Base-by-base conservation (phyloP, 164 flowering plant species). In the Sextonia rubra region DNA sequence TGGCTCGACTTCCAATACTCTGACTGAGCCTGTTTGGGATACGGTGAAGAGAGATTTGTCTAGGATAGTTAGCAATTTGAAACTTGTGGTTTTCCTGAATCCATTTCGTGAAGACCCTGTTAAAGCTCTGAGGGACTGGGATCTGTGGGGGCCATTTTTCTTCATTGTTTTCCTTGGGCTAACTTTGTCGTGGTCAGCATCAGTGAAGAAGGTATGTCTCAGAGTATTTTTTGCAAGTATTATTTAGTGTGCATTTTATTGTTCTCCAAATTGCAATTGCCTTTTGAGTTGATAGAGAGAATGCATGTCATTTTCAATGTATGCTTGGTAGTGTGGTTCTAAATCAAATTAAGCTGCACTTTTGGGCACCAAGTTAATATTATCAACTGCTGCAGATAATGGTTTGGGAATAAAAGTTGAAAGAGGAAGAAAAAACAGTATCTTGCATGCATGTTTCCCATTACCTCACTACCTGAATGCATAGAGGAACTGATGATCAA, bases 91-190 rank as follows among this genome's bases (percentile, higher is more conserved):
- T 72, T 95, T 95, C 66, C 99, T 98, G 0, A 95, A 95, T 71
- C 99, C 99, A 1, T 87, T 52, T 65, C 84, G 99, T 11, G 99
- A 95, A 55, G 99, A 95, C 78, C 99, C 99, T 1, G 99, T 98
- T 2, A 93, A 93, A 77, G 98, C 99, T 22, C 69, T 95, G 79
- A 82, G 98, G 71, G 99, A 95, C 86, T 95, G 99, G 99, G 99
- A 95, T 87, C 92, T 93, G 4, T 95, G 99, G 99, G 99, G 99
- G 0, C 99, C 99, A 0, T 95, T 95, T 70, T 93, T 95, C 91
- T 95, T 95, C 83, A 93, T 95, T 64, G 95, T 95, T 29, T 95
- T 95, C 74, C 85, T 95, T 49, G 99, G 99, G 2, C 91, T 95
- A 29, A 75, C 85, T 44, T 82, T 93, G 68, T 95, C 99, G 0